These are phyloP conservation scores for Parietaria judaica DNA, from an alignment of 306 rosid species.

Conservation along the genomic window DNA sequence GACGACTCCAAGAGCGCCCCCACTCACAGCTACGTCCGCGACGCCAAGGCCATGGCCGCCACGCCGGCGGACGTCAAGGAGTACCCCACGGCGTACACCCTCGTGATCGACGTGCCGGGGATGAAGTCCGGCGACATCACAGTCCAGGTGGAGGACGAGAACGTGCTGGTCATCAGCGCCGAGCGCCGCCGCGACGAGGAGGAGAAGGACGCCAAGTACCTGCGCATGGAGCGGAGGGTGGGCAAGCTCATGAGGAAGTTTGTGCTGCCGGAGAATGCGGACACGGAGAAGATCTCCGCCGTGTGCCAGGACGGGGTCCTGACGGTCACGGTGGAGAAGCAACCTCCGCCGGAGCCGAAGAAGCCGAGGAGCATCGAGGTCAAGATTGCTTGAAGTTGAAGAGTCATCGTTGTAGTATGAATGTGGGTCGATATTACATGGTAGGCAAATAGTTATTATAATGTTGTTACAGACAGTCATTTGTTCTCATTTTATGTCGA, in stretches of 20 bases:
- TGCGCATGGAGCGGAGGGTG: constrained; percentile 83
- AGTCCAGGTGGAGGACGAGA: constrained; percentile 63
- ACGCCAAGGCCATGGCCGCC: constrained; percentile 69
- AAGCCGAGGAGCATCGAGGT: constrained; percentile 74
- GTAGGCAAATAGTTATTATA: too few relatives aligned
- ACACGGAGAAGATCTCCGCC: constrained; percentile 50
- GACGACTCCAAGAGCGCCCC: constrained; percentile 25
- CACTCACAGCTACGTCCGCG: constrained; percentile 33
- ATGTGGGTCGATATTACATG: too few relatives aligned
- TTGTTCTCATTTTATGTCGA: too few relatives aligned
- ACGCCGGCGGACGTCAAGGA: constrained; percentile 66
- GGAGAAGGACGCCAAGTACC: constrained; percentile 59
- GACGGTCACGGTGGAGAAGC: constrained; percentile 57
- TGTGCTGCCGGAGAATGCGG: constrained; percentile 69
- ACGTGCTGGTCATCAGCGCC: constrained; percentile 43
- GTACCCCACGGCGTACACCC: constrained; percentile 32
- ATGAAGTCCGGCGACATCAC: constrained; percentile 50
- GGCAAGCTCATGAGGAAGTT: constrained; percentile 85
- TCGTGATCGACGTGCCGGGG: constrained; percentile 66
- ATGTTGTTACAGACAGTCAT: too few relatives aligned
- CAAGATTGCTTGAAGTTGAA: constrained; percentile 45
- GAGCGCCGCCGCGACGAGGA: constrained; percentile 59
- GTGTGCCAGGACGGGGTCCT: constrained; percentile 75
- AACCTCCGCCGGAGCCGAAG: constrained; percentile 90
- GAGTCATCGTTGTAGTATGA: neutral